Percentiles rank a stretch among this genome's conserved stretches.
These are phyloP conservation scores for Gracilaria gracilis DNA, from an alignment of 23 red algal genomes.

Conservation along the genomic window DNA sequence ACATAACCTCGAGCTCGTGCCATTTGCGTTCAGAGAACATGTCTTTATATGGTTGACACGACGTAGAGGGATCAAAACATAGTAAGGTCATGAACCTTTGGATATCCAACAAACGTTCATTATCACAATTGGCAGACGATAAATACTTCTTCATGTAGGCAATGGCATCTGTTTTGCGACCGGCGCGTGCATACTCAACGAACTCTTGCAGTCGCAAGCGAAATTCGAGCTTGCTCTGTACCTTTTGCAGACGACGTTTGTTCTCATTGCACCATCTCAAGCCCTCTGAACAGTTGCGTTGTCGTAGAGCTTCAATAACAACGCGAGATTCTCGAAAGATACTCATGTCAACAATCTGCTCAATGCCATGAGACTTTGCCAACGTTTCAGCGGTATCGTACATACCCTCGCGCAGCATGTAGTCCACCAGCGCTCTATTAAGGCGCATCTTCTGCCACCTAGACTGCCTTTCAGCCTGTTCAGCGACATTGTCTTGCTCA, in stretches of 20 bases:
- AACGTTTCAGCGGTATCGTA: constrained; percentile 62
- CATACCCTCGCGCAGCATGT: constrained; percentile 81
- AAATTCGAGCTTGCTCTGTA: constrained; percentile 88
- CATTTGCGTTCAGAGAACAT: constrained; percentile 89
- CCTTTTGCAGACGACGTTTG: constrained; percentile 81
- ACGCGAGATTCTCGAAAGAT: constrained; percentile 73
- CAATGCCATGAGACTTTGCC: constrained; percentile 47
- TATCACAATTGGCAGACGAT: constrained; percentile 44
- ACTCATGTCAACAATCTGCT: constrained; percentile 64
- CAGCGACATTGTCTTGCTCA: neutral
- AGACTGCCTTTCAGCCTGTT: constrained; percentile 29
- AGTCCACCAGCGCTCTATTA: constrained; percentile 82
- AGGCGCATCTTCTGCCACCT: constrained; percentile 70
- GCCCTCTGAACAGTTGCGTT: constrained; percentile 71
- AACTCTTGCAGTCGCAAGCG: constrained; percentile 91
- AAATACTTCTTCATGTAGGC: constrained; percentile 88
- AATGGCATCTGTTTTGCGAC: constrained; percentile 75
- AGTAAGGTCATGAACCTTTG: constrained; percentile 90
- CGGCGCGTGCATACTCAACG: constrained; percentile 88
- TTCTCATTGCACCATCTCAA: constrained; percentile 94
- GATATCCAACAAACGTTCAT: constrained; percentile 43
- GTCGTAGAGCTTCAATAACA: constrained; percentile 71
- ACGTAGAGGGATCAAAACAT: constrained; percentile 80
- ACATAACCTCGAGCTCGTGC: constrained; percentile 81
- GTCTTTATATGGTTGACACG: constrained; percentile 83